Evolutionary conservation across 2,329 filamentous ascomycete genomes (phyloP), one percentile per base, ranked within the genome.

Genomic region (Colletotrichum sp.): DNA sequence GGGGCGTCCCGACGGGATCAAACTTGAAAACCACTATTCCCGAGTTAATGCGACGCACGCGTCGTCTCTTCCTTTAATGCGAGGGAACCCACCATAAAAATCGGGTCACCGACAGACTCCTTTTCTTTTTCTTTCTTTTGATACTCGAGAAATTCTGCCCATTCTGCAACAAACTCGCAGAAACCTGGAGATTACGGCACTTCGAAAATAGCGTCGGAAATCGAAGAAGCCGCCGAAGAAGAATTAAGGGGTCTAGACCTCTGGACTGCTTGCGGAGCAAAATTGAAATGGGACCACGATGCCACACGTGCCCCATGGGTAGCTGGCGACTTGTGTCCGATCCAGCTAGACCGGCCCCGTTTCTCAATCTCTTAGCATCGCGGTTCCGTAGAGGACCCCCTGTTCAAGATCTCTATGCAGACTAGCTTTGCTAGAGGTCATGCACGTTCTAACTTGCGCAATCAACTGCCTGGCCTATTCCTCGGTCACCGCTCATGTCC

Each of bases 241-340:
- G 66, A 34, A 71, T 60, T 34, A 49, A 71, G 32, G 30, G 68
- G 72, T 34, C 72, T 65, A 74, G 59, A 71, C 59, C 44, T 60
- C 16, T 63, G 44, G 16, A 30, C 26, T 39, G 16, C 8, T n/a
- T 44, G 71, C 59, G 71, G 71, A 65, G 44, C 44, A 49, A 74
- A 57, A 49, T 44, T 55, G 67, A 59, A 44, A 74, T 44, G 67
- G 71, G 44, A 44, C 67, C 67, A 44, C 15, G 44, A 57, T 44
- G 32, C 59, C 34, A 74, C 71, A 64, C 59, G 39, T 44, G 67
- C 71, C 67, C 71, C 34, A 24, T 59, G 66, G 71, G n/a, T 57
- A n/a, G 30, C 32, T 49, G 71, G 57, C 24, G 57, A 64, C 28
- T 63, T 10, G 21, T n/a, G 13, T 65, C 55, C 30, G 66, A 70